Evolutionary conservation across 2,329 filamentous ascomycete species (phyloP).

Genomic region (Dactylellina drechsleri): DNA sequence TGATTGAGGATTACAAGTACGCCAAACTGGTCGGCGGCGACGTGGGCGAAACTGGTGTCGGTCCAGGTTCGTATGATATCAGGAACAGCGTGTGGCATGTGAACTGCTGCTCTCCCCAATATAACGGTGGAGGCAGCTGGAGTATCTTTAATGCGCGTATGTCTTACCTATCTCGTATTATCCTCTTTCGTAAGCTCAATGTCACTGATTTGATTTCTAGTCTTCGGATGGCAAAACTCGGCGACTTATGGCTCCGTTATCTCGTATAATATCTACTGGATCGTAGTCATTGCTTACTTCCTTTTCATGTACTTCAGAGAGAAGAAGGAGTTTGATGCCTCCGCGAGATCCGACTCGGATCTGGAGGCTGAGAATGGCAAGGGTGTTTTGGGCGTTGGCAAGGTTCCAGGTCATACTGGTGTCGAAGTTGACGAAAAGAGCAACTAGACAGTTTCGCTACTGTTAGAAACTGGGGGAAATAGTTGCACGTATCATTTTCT

Average conservation of each 20-base stretch:
- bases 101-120: slow-evolving; percentile 80
- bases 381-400: slow-evolving; percentile 17
- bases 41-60: slow-evolving; percentile 70
- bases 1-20: slow-evolving; percentile 76
- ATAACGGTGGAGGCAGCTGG: slow-evolving; percentile 81
- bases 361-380: slow-evolving; percentile 40
- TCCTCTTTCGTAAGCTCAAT: too few relatives aligned
- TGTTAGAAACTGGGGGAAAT: background rate
- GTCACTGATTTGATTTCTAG: slow-evolving; percentile 46
- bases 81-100: slow-evolving; percentile 82
- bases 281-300: slow-evolving; percentile 74
- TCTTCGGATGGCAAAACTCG: slow-evolving; percentile 88
- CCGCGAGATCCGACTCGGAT: slow-evolving; percentile 32
- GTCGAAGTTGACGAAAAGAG: slow-evolving; percentile 53
- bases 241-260: slow-evolving; percentile 88
- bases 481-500: background rate
- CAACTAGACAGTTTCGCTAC: background rate
- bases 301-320: slow-evolving; percentile 74
- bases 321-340: slow-evolving; percentile 61
- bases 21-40: slow-evolving; percentile 72
- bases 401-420: slow-evolving; percentile 16
- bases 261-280: slow-evolving; percentile 89
- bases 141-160: slow-evolving; percentile 80
- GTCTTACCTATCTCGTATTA: slow-evolving; percentile 13
- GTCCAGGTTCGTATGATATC: slow-evolving; percentile 82